Base-by-base conservation (phyloP, 352 stramenopile species). In the Globisporangium rhizosaccharum region DNA sequence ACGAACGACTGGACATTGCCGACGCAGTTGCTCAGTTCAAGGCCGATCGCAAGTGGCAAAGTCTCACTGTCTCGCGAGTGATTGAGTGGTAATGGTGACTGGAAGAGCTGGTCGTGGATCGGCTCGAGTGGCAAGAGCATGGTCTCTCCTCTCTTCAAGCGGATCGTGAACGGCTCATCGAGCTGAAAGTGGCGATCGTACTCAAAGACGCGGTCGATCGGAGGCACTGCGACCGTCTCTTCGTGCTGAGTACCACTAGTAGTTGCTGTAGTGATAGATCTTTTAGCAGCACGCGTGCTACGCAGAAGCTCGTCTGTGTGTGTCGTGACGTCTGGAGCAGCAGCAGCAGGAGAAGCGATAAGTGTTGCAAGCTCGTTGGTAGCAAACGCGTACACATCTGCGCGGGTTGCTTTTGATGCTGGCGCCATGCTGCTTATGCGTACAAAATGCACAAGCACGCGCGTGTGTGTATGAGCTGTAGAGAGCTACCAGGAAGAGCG, bases 91-190 rank as follows among this genome's bases (percentile, higher is more conserved):
- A 41, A 25, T 8, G 41, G 45, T 0, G 53, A 46, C 3, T 42
- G 20, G 44, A 71, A 70, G 20, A 75, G 50, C 53, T 65, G 51
- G 26, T 56, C 48, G 20, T 46, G 70, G 42, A 77, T 68, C 1
- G 70, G 70, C 5, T 54, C 61, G 2, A 77, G 48, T 4, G 70
- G 70, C 47, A 77, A 28, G n/a, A 75, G 42, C 39, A 77, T 49
- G 8, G 58, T 63, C 59, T 77, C 67, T 12, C 58, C 55, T 11
- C 54, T 42, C 9, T 44, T 20, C 18, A 77, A 33, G 11, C 30
- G 36, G n/a, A 77, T 49, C 36, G 58, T 52, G 46, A 77, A 73
- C 30, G 70, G 64, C 47, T 47, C 44, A 42, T 77, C 67, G 8
- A 65, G 70, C 23, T 42, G 49, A 44, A 77, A 77, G 52, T 71